Percentiles rank a stretch among this genome's conserved stretches.
Evolutionary conservation across 2,329 filamentous ascomycete genomes (phyloP).

Genomic region (Tolypocladium tropicale): DNA sequence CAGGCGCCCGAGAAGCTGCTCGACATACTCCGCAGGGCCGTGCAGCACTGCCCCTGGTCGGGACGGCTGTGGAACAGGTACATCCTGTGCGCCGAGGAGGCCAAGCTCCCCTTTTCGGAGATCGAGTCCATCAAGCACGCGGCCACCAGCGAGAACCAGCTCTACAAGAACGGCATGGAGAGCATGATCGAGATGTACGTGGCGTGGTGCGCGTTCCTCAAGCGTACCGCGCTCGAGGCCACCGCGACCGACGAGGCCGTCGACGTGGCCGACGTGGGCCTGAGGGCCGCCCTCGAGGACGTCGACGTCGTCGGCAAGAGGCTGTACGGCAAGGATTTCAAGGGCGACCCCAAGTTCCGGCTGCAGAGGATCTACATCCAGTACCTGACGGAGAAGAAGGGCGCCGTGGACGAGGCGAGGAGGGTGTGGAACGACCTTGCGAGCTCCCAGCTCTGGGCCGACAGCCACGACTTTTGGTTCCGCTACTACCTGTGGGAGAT

Average conservation of each 20-base stretch:
- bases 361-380: constrained; percentile 89
- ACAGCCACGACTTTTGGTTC: constrained; percentile 89
- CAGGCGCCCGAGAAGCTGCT: constrained; percentile 39
- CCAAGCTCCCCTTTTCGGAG: constrained; percentile 63
- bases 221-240: constrained; percentile 69
- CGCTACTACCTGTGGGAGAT: constrained; percentile 91
- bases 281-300: constrained; percentile 76
- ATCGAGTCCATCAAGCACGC: constrained; percentile 87
- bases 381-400: constrained; percentile 77
- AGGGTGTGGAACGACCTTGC: constrained; percentile 65
- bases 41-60: constrained; percentile 87
- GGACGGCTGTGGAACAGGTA: constrained; percentile 85
- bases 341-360: constrained; percentile 81
- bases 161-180: constrained; percentile 79
- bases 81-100: constrained; percentile 73
- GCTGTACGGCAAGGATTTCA: constrained; percentile 63
- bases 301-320: constrained; percentile 69
- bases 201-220: constrained; percentile 90
- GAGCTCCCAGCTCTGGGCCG: constrained; percentile 51
- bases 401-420: constrained; percentile 66
- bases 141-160: constrained; percentile 74
- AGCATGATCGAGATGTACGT: constrained; percentile 85
- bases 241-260: constrained; percentile 70
- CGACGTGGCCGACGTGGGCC: constrained; percentile 82
- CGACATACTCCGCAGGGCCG: constrained; percentile 68